Base-by-base conservation (phyloP, 805 yeast genomes). In the Kodamaea hsintzibuensis region DNA sequence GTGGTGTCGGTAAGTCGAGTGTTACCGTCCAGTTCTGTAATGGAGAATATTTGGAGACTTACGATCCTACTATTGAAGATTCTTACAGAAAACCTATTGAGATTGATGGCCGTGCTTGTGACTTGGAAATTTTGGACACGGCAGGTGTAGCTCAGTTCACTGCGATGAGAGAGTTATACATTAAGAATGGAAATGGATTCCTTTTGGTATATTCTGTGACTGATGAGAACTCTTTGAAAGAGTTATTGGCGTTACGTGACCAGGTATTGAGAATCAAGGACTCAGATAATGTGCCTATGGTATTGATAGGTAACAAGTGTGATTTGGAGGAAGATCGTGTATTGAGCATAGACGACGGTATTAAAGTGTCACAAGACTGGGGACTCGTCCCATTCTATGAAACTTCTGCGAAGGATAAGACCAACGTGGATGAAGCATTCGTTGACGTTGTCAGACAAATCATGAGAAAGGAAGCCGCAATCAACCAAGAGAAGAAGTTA, bases 61-160 rank as follows among this genome's bases (percentile, higher is more conserved):
- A 93, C 72, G 98, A 93, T 65, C 98, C 99, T 7, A 95, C 99
- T 7, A 95, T 93, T 59, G 99, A 93, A 68, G 98, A 93, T 66
- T 90, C 97, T 0, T 95, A 93, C 71, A 78, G 96, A 47, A 92
- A 91, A 66, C 92, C 89, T 60, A 84, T 91, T 54, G 91, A 87
- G 63, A 85, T 93, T 37, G 97, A 93, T 68, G 96, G 91, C 35
- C 82, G 93, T 60, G 85, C 90, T 3, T 89, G 95, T 65, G 89
- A 88, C 59, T 76, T 93, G 61, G 97, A 93, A 71, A 74, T 73
- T 49, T 72, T 82, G 57, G 86, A 82, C 62, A 82, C 86, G 2
- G 86, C 86, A 0, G 86, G 86, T 30, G 84, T 82, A 30, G 85
- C 97, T 18, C 98, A 92, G 72, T 93, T 91, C 75, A 89, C 96